Conservation (phyloP, 768 basidiomycete species). For the Lyophyllum shimeji region DNA sequence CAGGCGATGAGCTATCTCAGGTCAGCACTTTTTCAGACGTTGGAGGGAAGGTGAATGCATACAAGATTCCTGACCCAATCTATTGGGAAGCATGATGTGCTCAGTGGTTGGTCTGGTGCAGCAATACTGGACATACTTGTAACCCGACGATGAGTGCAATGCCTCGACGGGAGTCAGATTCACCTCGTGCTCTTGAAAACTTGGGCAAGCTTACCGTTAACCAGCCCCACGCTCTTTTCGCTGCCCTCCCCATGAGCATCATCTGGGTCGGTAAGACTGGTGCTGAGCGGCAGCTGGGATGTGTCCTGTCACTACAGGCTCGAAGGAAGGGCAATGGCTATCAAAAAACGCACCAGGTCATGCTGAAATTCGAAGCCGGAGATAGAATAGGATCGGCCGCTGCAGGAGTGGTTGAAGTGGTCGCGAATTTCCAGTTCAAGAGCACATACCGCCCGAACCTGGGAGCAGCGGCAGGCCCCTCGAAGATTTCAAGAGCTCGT, state of each 20-base stretch:
- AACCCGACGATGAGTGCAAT: slow-evolving; percentile 81
- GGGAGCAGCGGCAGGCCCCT: slow-evolving; percentile 47
- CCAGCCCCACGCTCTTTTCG: slow-evolving; percentile 74
- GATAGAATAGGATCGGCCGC: slow-evolving; percentile 64
- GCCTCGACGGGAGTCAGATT: slow-evolving; percentile 40
- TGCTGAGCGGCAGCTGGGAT: slow-evolving; percentile 61
- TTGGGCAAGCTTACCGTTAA: slow-evolving; percentile 60
- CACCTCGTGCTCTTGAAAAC: neutral
- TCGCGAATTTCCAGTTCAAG: neutral
- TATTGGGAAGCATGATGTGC: slow-evolving; percentile 22
- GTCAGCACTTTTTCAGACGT: neutral
- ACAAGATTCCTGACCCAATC: slow-evolving; percentile 97
- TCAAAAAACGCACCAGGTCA: slow-evolving; percentile 45
- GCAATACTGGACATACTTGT: slow-evolving; percentile 50
- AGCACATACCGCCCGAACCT: slow-evolving; percentile 34
- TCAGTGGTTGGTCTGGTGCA: neutral
- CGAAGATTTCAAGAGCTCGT: slow-evolving; percentile 74
- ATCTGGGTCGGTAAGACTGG: slow-evolving; percentile 74
- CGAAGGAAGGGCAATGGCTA: neutral
- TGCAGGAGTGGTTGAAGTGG: slow-evolving; percentile 13
- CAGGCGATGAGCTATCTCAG: slow-evolving; percentile 78
- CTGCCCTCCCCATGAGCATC: slow-evolving; percentile 41
- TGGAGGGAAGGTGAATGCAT: slow-evolving; percentile 21
- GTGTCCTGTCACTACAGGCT: neutral
- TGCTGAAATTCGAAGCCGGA: slow-evolving; percentile 79